Evolutionary conservation across 2,329 filamentous ascomycete species (phyloP), one percentile per base, ranked within the genome.

Genomic region (Venturia aucupariae): DNA sequence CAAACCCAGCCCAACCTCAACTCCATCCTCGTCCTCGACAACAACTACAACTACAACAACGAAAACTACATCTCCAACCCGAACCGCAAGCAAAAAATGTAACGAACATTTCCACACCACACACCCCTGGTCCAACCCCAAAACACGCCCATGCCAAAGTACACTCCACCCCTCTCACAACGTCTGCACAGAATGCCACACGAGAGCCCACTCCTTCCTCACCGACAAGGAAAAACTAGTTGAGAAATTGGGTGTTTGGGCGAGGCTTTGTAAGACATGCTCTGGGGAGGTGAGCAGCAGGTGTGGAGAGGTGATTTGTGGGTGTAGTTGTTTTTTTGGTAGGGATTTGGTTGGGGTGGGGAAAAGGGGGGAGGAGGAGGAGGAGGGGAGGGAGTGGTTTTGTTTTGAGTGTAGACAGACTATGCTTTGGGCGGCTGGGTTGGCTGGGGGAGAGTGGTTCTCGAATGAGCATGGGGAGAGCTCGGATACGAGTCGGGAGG

Each of bases 371-470:
- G 15, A 38, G 2, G 51, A 6, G 11, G 4, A 35, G 15, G 11
- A 5, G 10, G 46, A 27, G 22, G 39, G 17, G 39, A 22, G 8
- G 17, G 1, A 6, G 2, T 57, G 51, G 51, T 35, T n/a, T 22
- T 57, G 51, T 22, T 57, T 57, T 35, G 51, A 57, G 3, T 57
- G 51, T 57, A 27, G 51, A n/a, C 51, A 57, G 27, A 57, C 4
- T 19, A 27, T 2, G 30, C 51, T 57, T 19, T 57, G 51, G 51
- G 7, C 2, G 8, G 51, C 51, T 10, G 15, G 27, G 13, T 17
- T 32, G 27, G 27, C 19, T 19, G 30, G 4, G 15, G 19, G 15
- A 3, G 27, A 35, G 2, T 57, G 51, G 51, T 32, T 15, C 15
- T 6, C 15, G 7, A n/a, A 8, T 57, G 8, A 35, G 19, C 7